A percentile compares a stretch with the other conserved stretches of the same genome.
Conservation (phyloP, 768 basidiomycete genomes). For the Sistotremastrum niveocremeum region DNA sequence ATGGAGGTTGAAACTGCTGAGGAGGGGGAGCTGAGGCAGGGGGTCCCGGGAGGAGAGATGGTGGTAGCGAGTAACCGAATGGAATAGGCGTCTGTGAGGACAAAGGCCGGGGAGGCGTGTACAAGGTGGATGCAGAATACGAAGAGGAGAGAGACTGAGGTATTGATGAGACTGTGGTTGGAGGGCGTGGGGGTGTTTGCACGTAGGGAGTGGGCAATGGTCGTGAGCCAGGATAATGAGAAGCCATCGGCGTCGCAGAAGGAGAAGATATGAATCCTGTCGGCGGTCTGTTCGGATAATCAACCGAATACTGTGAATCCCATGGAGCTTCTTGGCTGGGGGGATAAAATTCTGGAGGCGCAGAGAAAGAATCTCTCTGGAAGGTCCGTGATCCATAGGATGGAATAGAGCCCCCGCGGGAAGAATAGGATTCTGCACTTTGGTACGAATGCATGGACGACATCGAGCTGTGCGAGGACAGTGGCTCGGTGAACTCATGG, state of each 20-base stretch:
- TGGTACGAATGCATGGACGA: no score
- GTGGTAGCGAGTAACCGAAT: slow-evolving; percentile 5
- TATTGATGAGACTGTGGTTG: slow-evolving; percentile 3
- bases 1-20: slow-evolving; percentile 7
- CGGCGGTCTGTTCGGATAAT: no score
- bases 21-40: slow-evolving; percentile 11
- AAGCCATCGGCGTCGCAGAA: slow-evolving; percentile 6
- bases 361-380: no score
- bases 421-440: no score
- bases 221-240: slow-evolving; percentile 36
- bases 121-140: slow-evolving; percentile 14
- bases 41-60: slow-evolving; percentile 10
- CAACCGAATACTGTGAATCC: no score
- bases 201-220: slow-evolving; percentile 24
- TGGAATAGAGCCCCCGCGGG: no score
- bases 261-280: no score
- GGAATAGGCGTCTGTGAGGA: slow-evolving; percentile 27
- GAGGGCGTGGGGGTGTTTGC: slow-evolving; percentile 25
- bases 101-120: slow-evolving; percentile 19
- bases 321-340: no score
- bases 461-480: background rate
- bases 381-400: no score
- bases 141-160: slow-evolving; percentile 7
- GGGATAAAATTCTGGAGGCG: no score
- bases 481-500: background rate